Base-by-base conservation (phyloP, 2,329 filamentous ascomycete genomes). In the Hypocreales sp. region DNA sequence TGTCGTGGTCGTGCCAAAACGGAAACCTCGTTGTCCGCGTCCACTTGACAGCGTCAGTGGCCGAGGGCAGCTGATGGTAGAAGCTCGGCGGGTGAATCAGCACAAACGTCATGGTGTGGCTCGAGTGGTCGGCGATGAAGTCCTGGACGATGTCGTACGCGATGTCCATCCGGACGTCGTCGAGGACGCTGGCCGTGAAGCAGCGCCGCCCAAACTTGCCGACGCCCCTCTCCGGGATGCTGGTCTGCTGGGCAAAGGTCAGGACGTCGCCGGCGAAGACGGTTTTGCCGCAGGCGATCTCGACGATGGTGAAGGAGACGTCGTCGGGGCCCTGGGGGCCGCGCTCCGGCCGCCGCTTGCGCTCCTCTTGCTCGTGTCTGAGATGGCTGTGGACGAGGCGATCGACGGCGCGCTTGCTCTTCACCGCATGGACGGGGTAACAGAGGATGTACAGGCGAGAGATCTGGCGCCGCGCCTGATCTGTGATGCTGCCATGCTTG, bases 61-160 rank as follows among this genome's bases (percentile, higher is more conserved):
- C 25, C 29, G 26, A 31, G 17, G 8, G 21, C 5, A 23, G 27
- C n/a, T 33, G 20, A 20, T 32, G 12, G 41, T 37, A 69, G 27
- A 69, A 61, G 2, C 53, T 53, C 0, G 68, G 68, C 2, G 66
- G 55, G 17, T 63, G 57, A 13, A 41, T 51, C 7, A 76, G 56
- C 0, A 67, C 63, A 3, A 75, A 37, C 0, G 60, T 63, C 11
- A 72, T 40, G 1, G 53, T 48, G 33, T 48, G 29, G 34, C 51
- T 26, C 13, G 40, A 19, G 18, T 44, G 43, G 45, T 36, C 54
- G 38, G 47, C 41, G 3, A 67, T 45, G 7, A 62, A 39, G 26
- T 66, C 58, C 16, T 61, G 35, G 18, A 70, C 58, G 2, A 51
- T 62, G 13, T 55, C 51, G 20, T 64, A 60, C 0, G 60, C 50